phyloP scores from a whole-genome alignment of 352 stramenopile genomes.

The Globisporangium paddicum region DNA sequence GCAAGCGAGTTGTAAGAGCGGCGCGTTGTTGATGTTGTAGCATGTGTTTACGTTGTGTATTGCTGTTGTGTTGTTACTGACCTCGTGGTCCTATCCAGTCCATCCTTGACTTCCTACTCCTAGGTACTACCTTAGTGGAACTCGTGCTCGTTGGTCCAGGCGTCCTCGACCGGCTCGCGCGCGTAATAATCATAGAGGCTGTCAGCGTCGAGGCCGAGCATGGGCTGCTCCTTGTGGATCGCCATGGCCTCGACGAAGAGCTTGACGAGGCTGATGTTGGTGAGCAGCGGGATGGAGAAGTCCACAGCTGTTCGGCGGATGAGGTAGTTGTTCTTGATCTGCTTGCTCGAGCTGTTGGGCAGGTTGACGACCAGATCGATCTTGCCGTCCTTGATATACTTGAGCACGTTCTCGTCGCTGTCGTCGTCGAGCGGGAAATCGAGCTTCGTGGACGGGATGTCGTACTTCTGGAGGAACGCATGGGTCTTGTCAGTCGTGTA shows the following conservation, averaged over 20 bases:
- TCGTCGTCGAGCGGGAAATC: constrained; percentile 68
- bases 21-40: not conserved
- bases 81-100: not conserved
- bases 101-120: constrained; percentile 12
- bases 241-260: constrained; percentile 91
- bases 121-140: constrained; percentile 89
- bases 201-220: constrained; percentile 92
- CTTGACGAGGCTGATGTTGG: constrained; percentile 90
- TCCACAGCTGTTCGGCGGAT: constrained; percentile 92
- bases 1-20: not conserved
- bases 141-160: constrained; percentile 93
- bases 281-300: constrained; percentile 91
- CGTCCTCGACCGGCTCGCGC: constrained; percentile 87
- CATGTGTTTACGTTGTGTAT: not conserved
- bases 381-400: constrained; percentile 93
- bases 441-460: constrained; percentile 83
- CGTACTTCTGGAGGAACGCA: constrained; percentile 85
- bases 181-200: constrained; percentile 99
- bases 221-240: constrained; percentile 90
- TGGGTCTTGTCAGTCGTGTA: constrained; percentile 94
- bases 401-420: constrained; percentile 74
- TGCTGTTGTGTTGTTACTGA: not conserved
- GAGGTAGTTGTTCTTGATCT: constrained; percentile 91
- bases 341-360: constrained; percentile 84
- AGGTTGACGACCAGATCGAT: constrained; percentile 95